Conservation (phyloP, 2,329 filamentous ascomycete species). For the Botrytis galanthina region DNA sequence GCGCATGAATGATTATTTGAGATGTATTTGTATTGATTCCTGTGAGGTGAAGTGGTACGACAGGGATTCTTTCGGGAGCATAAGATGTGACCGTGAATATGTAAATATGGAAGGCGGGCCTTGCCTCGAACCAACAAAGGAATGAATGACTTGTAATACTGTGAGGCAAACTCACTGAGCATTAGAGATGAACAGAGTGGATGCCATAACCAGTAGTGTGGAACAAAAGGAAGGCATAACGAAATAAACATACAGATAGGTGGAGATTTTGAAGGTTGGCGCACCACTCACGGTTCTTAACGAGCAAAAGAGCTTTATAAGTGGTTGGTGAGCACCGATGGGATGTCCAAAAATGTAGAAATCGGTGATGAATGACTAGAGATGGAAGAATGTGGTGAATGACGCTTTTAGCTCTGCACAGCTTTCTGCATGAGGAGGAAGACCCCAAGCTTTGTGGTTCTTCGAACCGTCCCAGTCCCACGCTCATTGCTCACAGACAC, state of each 20-base stretch:
- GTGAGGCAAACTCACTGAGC: constrained; percentile 22
- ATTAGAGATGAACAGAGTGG: constrained; percentile 28
- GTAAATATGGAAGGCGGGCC: constrained; percentile 24
- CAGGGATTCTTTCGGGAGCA: constrained; percentile 30
- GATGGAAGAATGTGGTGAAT: constrained; percentile 29
- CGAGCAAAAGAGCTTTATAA: constrained; percentile 25
- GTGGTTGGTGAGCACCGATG: constrained; percentile 26
- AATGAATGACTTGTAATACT: constrained; percentile 23
- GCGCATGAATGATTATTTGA: constrained; percentile 25
- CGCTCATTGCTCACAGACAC: constrained; percentile 34
- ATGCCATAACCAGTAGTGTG: constrained; percentile 28
- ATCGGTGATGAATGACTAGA: constrained; percentile 19
- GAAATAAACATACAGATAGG: constrained; percentile 26
- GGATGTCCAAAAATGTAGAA: constrained; percentile 6
- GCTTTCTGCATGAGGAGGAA: constrained; percentile 24
- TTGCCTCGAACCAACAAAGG: constrained; percentile 20
- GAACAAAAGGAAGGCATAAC: constrained; percentile 25
- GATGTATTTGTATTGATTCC: constrained; percentile 29
- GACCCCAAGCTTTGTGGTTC: constrained; percentile 22
- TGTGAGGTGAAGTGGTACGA: constrained; percentile 34
- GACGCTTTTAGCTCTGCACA: constrained; percentile 33
- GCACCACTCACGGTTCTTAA: constrained; percentile 32
- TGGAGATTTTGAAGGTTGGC: constrained; percentile 28
- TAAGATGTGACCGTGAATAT: constrained; percentile 20
- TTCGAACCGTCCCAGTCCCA: constrained; percentile 31